Evolutionary conservation across 2,329 filamentous ascomycete genomes (phyloP), one percentile per base, ranked within the genome.

Genomic region (Hirsutella minnesotensis): DNA sequence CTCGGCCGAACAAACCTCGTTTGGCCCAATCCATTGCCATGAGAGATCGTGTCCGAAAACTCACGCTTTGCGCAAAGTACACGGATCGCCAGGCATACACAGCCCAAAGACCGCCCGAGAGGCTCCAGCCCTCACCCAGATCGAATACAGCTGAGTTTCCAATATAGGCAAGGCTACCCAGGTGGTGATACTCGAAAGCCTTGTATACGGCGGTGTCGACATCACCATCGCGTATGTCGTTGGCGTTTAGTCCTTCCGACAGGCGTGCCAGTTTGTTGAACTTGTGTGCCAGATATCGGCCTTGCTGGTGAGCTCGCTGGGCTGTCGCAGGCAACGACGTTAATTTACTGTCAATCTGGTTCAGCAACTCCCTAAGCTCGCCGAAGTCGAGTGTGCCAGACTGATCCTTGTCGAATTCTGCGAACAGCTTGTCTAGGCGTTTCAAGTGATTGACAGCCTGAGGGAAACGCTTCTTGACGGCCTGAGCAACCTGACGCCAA

Each of bases 11-110:
- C 19, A 98, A 64, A 12, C 87, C 86, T 59, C 94, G 75, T 77
- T 96, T 98, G n/a, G 79, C 81, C 92, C 92, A 98, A 62, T 98
- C 92, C 92, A 98, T 95, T 16, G 88, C 88, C 63, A 98, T 71
- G 56, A 98, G 65, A 50, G 87, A 77, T 48, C 90, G 77, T 21
- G 92, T 98, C 52, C 92, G 72, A 46, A 96, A 74, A 63, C 89
- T 95, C 39, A 98, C 92, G 57, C 87, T 95, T 70, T 98, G 87
- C 12, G 92, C 88, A 68, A 98, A 98, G 65, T 98, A 98, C 13
- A 95, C 83, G 50, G 86, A 89, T 48, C 92, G 73, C 92, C 92
- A 98, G 29, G 95, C 77, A 61, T 98, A 98, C 39, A 96, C 90
- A 0, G 89, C 92, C 73, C 94, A 75, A 38, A 98, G 64, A 0